A percentile compares a stretch with the other conserved stretches of the same genome.
These are phyloP conservation scores for Drechslerella coelobrocha DNA, from an alignment of 2,329 filamentous ascomycete species.

Conservation along the genomic window DNA sequence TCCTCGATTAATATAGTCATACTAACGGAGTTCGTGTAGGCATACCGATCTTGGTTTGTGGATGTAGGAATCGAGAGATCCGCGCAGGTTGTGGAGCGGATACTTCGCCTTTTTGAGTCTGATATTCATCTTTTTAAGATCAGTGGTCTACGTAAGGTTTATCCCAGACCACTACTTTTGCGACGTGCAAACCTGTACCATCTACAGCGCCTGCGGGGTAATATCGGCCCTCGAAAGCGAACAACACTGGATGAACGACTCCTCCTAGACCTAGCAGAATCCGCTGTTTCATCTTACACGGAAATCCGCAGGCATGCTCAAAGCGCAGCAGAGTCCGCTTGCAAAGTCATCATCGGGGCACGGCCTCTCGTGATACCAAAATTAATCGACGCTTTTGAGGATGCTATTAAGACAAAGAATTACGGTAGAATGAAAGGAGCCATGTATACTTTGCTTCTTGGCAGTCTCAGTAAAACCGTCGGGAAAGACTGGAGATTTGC, in stretches of 20 bases:
- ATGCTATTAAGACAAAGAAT: constrained; percentile 78
- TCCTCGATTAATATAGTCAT: not conserved
- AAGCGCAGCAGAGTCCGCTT: constrained; percentile 86
- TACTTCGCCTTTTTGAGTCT: constrained; percentile 80
- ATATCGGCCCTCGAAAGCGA: constrained; percentile 83
- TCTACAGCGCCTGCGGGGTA: constrained; percentile 90
- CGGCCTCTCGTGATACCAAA: constrained; percentile 87
- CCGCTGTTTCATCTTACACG: constrained; percentile 87
- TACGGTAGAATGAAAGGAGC: constrained; percentile 93
- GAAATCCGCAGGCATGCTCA: constrained; percentile 96
- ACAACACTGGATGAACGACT: constrained; percentile 87
- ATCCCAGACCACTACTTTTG: constrained; percentile 88
- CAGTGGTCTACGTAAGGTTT: constrained; percentile 87
- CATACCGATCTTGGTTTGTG: constrained; percentile 95
- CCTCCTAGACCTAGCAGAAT: constrained; percentile 85
- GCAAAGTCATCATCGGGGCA: constrained; percentile 88
- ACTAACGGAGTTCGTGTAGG: constrained; percentile 43
- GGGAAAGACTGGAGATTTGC: constrained; percentile 94
- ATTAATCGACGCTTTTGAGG: constrained; percentile 78
- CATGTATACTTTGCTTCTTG: constrained; percentile 88
- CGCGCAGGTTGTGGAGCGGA: constrained; percentile 87
- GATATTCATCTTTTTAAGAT: constrained; percentile 94
- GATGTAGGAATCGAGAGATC: constrained; percentile 96
- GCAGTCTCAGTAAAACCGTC: constrained; percentile 84
- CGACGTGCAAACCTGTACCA: constrained; percentile 95